phyloP scores from a whole-genome alignment of 345 rosid genomes.

The Tarenaya hassleriana region DNA sequence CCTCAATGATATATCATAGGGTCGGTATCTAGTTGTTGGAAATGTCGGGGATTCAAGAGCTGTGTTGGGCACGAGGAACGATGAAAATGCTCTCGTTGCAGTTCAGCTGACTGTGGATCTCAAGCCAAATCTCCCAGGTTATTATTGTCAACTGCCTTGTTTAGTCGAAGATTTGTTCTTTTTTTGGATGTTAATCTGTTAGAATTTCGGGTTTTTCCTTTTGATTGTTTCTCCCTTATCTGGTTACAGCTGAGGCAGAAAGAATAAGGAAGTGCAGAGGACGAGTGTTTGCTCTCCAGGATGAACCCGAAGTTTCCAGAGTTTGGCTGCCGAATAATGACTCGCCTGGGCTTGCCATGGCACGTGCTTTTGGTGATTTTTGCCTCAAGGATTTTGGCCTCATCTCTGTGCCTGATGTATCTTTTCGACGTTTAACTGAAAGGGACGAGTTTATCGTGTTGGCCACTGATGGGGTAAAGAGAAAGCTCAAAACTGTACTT shows the following conservation, averaged over 20 bases:
- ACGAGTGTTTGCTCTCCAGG: slow-evolving; percentile 88
- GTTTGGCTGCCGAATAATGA: slow-evolving; percentile 94
- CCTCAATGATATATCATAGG: slow-evolving; percentile 38
- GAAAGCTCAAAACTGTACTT: neutral
- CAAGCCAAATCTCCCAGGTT: slow-evolving; percentile 97
- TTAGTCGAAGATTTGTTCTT: no score
- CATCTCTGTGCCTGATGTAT: slow-evolving; percentile 89
- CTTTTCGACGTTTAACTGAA: slow-evolving; percentile 54
- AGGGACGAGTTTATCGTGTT: slow-evolving; percentile 83
- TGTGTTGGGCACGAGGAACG: slow-evolving; percentile 68
- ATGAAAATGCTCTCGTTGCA: slow-evolving; percentile 57
- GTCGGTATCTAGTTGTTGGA: slow-evolving; percentile 67
- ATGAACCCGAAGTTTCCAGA: slow-evolving; percentile 94
- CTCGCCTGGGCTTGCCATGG: slow-evolving; percentile 99
- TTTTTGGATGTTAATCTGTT: no score
- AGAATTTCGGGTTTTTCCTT: neutral
- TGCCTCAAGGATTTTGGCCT: slow-evolving; percentile 96
- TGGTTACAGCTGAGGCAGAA: slow-evolving; percentile 75
- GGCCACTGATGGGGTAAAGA: slow-evolving; percentile 93
- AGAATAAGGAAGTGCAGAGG: slow-evolving; percentile 83
- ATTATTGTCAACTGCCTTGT: no score
- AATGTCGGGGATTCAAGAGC: slow-evolving; percentile 98
- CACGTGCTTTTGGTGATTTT: slow-evolving; percentile 98
- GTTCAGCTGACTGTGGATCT: slow-evolving; percentile 97
- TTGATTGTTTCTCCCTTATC: neutral